Evolutionary conservation across 2,329 filamentous ascomycete genomes (phyloP).

Genomic region (Massarina eburnea): DNA sequence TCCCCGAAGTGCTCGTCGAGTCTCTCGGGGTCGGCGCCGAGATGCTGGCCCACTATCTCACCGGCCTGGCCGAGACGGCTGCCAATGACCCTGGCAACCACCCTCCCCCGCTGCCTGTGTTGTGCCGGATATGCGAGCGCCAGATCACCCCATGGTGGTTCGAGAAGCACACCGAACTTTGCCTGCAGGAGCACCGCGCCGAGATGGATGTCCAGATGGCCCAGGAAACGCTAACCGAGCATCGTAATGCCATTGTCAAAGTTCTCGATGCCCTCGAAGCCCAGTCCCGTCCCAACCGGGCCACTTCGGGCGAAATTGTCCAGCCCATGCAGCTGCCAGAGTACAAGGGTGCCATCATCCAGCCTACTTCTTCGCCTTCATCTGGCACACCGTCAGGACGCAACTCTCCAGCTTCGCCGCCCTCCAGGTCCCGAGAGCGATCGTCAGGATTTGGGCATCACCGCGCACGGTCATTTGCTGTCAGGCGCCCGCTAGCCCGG

Average conservation of each 20-base stretch:
- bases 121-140: constrained; percentile 96
- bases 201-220: constrained; percentile 98
- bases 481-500: constrained; percentile 83
- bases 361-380: constrained; percentile 66
- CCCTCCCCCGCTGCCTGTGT: constrained; percentile 77
- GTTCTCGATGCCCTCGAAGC: constrained; percentile 90
- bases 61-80: constrained; percentile 80
- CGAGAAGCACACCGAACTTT: constrained; percentile 96
- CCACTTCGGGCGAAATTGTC: constrained; percentile 53
- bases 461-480: constrained; percentile 83
- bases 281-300: constrained; percentile 64
- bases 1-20: constrained; percentile 86
- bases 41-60: constrained; percentile 91
- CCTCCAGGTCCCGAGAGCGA: constrained; percentile 67
- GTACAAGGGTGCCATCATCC: constrained; percentile 86
- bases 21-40: constrained; percentile 93
- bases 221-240: constrained; percentile 88
- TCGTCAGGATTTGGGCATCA: constrained; percentile 74
- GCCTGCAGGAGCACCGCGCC: constrained; percentile 90
- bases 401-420: constrained; percentile 67
- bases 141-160: constrained; percentile 99
- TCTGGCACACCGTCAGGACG: constrained; percentile 71
- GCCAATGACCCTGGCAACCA: constrained; percentile 73
- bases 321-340: constrained; percentile 63
- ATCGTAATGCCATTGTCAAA: constrained; percentile 91